phyloP scores from a whole-genome alignment of 129 eudicot genomes.

The Flaveria robusta region DNA sequence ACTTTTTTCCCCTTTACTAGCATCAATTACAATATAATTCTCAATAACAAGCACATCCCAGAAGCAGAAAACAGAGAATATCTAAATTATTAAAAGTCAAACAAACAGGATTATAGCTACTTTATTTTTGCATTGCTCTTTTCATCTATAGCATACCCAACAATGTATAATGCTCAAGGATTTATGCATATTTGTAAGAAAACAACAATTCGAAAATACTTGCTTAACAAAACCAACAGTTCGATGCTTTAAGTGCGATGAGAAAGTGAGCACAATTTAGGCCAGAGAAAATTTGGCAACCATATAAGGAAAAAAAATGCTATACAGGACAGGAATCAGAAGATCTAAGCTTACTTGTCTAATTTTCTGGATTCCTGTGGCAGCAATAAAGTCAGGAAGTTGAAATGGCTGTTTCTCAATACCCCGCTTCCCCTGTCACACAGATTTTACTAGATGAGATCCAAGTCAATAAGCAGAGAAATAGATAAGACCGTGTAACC shows the following conservation, averaged over 20 bases:
- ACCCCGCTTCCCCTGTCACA: conserved; percentile 98
- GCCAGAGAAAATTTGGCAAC: background rate
- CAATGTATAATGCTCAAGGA: background rate
- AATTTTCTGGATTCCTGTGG: conserved; percentile 97
- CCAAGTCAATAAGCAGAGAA: conserved; percentile 13
- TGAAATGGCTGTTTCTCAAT: conserved; percentile 98
- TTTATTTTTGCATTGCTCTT: background rate
- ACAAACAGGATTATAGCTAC: background rate
- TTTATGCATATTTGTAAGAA: background rate
- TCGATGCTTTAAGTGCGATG: no score
- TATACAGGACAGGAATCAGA: conserved; percentile 10
- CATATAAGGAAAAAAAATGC: background rate
- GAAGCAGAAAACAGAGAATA: background rate
- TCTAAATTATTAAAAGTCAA: background rate
- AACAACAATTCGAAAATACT: background rate
- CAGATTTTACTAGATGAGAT: conserved; percentile 46
- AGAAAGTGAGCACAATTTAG: background rate
- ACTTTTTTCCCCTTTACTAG: background rate
- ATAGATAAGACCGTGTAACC: background rate
- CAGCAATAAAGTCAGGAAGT: conserved; percentile 98
- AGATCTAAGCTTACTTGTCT: conserved; percentile 71
- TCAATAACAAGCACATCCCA: background rate
- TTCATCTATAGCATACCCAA: background rate
- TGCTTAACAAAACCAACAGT: background rate
- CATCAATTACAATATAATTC: background rate